Base-by-base conservation (phyloP, 2,329 filamentous ascomycete genomes). In the Fonsecaea erecta region DNA sequence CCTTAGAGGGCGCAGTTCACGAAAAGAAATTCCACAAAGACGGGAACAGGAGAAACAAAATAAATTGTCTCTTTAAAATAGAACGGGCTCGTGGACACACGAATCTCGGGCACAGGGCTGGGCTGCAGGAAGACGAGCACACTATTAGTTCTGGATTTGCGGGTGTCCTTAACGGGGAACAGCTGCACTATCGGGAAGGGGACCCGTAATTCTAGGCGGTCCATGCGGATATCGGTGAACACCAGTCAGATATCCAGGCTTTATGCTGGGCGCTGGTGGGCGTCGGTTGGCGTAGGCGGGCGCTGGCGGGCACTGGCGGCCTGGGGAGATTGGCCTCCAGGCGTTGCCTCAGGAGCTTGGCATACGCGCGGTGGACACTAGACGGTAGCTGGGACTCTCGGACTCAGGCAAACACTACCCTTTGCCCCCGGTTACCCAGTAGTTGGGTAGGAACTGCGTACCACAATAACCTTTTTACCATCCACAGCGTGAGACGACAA, bases 381-480 rank as follows among this genome's bases (percentile, higher is more conserved):
- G 43, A 40, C 18, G 21, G 18, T 48, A 18, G 2, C 32, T 34
- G 11, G 32, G 21, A 24, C 1, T 48, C n/a, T 40, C 12, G 16
- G 40, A 21, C 40, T 46, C n/a, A 24, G 43, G 43, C 43, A 11
- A 48, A 26, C 43, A 48, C 43, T 9, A 48, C 18, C 43, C 43
- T 11, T 2, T 6, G 11, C 43, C 43, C 43, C 43, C n/a, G n/a
- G 43, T 48, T 24, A 26, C 43, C 43, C 43, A 48, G 43, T 48
- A 24, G 14, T 18, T 24, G 14, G 43, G 43, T n/a, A n/a, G 18
- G 21, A 55, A 14, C 26, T 30, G 40, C 51, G n/a, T 62, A 35
- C 53, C 53, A 37, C 56, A 43, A 51, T 48, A 30, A 59, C 26
- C 12, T 48, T 59, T 24, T 59, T 24, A 24, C 43, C 21, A 34